phyloP scores from a whole-genome alignment of 2,329 filamentous ascomycete species.

The Chaetomiaceae sp. region DNA sequence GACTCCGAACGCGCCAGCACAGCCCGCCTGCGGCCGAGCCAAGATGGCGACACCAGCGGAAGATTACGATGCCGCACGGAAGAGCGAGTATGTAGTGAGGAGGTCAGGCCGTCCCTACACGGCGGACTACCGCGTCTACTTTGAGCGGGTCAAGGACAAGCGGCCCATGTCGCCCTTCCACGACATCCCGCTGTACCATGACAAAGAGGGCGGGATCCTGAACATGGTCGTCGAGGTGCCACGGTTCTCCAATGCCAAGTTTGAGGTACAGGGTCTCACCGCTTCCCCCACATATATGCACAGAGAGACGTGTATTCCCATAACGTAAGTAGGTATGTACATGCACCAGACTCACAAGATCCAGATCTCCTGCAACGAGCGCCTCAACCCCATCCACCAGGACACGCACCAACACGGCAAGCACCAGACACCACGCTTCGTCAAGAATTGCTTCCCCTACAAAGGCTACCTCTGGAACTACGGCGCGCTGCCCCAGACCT shows the following conservation, averaged over 20 bases:
- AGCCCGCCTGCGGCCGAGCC: too few relatives aligned
- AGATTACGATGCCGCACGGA: too few relatives aligned
- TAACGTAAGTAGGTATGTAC: too few relatives aligned
- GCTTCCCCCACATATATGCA: too few relatives aligned
- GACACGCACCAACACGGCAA: slow-evolving; percentile 54
- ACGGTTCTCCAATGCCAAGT: slow-evolving; percentile 98
- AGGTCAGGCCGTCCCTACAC: slow-evolving; percentile 87
- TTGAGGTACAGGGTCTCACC: slow-evolving; percentile 67
- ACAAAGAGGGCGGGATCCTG: slow-evolving; percentile 84
- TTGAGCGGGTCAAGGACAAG: slow-evolving; percentile 78
- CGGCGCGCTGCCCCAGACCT: slow-evolving; percentile 98
- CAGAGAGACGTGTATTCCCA: too few relatives aligned
- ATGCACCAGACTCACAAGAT: too few relatives aligned
- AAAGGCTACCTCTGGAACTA: slow-evolving; percentile 99
- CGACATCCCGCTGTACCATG: slow-evolving; percentile 95
- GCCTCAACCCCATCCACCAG: slow-evolving; percentile 97
- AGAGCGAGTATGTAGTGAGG: slow-evolving; percentile 58
- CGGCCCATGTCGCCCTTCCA: slow-evolving; percentile 90
- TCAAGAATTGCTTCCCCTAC: slow-evolving; percentile 99
- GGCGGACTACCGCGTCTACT: slow-evolving; percentile 90
- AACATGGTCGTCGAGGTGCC: slow-evolving; percentile 99
- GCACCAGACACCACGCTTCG: slow-evolving; percentile 97
- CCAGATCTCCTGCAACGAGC: slow-evolving; percentile 95
- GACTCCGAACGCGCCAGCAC: too few relatives aligned
- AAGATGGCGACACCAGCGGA: too few relatives aligned